phyloP scores from a whole-genome alignment of 169 alveolate species.

The Neospora caninum region DNA sequence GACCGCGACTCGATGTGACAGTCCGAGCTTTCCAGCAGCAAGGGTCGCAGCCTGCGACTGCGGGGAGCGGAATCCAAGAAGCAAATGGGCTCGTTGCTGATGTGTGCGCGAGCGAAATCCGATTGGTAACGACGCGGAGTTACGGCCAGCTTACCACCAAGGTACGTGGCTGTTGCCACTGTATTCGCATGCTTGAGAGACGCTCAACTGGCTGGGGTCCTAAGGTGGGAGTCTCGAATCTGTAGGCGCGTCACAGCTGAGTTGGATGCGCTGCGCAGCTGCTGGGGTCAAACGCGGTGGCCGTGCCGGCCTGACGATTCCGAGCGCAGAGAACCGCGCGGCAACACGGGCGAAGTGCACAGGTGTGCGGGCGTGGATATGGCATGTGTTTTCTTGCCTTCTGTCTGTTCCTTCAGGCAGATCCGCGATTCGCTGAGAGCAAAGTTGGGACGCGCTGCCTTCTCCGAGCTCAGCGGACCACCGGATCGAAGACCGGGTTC shows the following conservation, averaged over 20 bases:
- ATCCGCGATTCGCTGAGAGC: background rate
- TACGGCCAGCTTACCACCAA: slow-evolving; percentile 5
- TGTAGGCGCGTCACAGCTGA: no score
- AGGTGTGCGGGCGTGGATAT: background rate
- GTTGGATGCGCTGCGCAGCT: no score
- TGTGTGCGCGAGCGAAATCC: slow-evolving; percentile 13
- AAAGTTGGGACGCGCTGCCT: slow-evolving; percentile 1
- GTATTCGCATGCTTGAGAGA: background rate
- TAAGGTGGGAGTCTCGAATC: no score
- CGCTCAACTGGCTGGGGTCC: background rate
- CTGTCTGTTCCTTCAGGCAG: background rate
- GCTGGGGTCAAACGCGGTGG: no score
- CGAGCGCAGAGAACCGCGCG: no score
- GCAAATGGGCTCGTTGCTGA: background rate
- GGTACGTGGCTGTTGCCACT: background rate
- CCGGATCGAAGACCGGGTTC: background rate
- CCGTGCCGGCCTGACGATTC: no score
- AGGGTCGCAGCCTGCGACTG: background rate
- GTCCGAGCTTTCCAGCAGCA: slow-evolving; percentile 21
- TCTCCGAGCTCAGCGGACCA: background rate
- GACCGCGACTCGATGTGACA: slow-evolving; percentile 8
- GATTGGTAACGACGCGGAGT: slow-evolving; percentile 5
- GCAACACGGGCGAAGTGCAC: no score
- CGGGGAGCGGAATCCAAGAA: background rate
- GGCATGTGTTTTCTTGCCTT: background rate